These are phyloP conservation scores for Usnea hakonensis DNA, from an alignment of 495 filamentous ascomycete species.

Conservation along the genomic window DNA sequence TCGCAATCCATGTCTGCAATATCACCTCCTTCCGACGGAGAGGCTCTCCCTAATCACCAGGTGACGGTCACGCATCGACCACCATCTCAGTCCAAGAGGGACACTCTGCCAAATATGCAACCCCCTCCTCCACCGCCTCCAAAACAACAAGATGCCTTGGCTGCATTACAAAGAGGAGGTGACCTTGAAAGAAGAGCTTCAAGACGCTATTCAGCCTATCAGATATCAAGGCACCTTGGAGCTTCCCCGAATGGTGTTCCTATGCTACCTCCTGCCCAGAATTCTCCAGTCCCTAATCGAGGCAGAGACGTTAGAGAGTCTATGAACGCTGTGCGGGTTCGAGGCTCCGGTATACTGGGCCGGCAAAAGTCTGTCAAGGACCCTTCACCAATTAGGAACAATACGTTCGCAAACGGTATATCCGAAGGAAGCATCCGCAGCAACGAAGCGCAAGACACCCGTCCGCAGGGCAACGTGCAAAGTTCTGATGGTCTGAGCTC, in stretches of 20 bases:
- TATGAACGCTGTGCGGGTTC: constrained; percentile 78
- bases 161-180: constrained; percentile 80
- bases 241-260: constrained; percentile 72
- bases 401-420: constrained; percentile 48
- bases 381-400: constrained; percentile 50
- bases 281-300: constrained; percentile 79
- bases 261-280: constrained; percentile 72
- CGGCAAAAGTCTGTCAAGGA: constrained; percentile 54
- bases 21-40: constrained; percentile 53
- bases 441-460: constrained; percentile 32
- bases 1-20: constrained; percentile 64
- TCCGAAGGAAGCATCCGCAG: constrained; percentile 54
- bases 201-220: constrained; percentile 86
- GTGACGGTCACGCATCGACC: constrained; percentile 31
- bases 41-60: constrained; percentile 36
- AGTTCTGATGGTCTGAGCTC: constrained; percentile 39
- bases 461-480: constrained; percentile 26
- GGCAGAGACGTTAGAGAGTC: constrained; percentile 85
- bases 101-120: constrained; percentile 37
- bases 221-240: constrained; percentile 88
- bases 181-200: constrained; percentile 92
- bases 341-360: constrained; percentile 60
- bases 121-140: constrained; percentile 69
- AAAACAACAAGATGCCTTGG: constrained; percentile 82
- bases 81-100: constrained; percentile 27